Evolutionary conservation across 352 stramenopile species (phyloP), one percentile per base, ranked within the genome.

Genomic region (Phytophthora multivora): DNA sequence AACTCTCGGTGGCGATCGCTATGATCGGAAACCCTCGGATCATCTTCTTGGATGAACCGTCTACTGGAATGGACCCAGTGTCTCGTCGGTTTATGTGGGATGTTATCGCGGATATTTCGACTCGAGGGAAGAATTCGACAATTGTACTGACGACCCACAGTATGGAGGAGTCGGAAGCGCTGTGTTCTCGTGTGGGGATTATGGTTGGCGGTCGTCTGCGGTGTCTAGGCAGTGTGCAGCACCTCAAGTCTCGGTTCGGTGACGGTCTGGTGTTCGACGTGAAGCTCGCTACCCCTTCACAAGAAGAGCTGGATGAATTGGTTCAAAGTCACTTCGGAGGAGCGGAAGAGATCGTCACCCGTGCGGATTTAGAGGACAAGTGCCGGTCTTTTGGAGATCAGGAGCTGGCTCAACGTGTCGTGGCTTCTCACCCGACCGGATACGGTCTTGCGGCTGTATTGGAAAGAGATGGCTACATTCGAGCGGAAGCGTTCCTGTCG

Each of bases 121-220:
- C 80, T 16, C 71, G 72, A 26, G 61, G 69, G 62, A 84, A 90
- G 51, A 68, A 81, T 15, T 86, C 86, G 16, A 91, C 83, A 0
- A 89, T 98, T 31, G 74, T 98, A 8, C 69, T 98, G 2, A 98
- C 95, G 11, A 99, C 96, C 0, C 96, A 99, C 72, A 97, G 90
- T 57, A 99, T 99, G 97, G 87, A 98, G 49, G 97, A 99, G 61
- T 96, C 80, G 5, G 97, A 99, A 53, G 89, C 88, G 8, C 71
- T 99, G 9, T 98, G 95, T 59, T 91, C 93, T 35, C 86, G 93
- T 33, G 95, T 99, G n/a, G 95, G 88, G 5, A 99, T 99, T 50
- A 97, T 99, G 80, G 86, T 92, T 4, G 83, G 83, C 30, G 86
- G 86, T 48, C 81, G 77, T 11, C 51, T 95, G 26, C 81, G 82